phyloP scores from a whole-genome alignment of 176 grass and related monocot species.

The Areca catechu region DNA sequence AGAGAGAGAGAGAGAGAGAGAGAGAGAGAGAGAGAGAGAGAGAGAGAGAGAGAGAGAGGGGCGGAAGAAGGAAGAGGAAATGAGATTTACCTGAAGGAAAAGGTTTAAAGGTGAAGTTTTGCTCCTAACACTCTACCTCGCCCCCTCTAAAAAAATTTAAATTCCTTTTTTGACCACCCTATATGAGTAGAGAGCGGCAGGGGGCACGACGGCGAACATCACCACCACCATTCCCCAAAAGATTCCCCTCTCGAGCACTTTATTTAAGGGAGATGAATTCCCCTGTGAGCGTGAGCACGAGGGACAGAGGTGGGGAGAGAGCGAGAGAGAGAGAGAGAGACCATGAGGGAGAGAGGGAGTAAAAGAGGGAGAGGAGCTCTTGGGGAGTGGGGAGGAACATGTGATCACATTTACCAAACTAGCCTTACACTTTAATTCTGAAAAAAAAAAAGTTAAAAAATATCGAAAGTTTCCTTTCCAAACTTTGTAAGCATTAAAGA shows the following conservation, averaged over 20 bases:
- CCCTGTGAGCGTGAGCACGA: constrained; percentile 1
- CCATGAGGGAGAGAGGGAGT: background rate
- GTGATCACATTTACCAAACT: too few species aligned
- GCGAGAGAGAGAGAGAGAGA: background rate
- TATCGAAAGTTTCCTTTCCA: too few species aligned
- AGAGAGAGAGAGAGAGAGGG: background rate
- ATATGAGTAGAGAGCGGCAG: too few species aligned
- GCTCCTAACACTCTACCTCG: constrained; percentile 6
- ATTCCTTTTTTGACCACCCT: background rate
- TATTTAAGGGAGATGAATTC: constrained; percentile 26
- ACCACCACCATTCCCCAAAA: constrained; percentile 27
- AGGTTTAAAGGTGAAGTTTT: background rate
- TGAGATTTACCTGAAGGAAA: background rate
- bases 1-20: background rate
- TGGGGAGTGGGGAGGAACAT: too few species aligned
- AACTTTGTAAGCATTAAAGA: too few species aligned
- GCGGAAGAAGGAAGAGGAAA: constrained; percentile 3
- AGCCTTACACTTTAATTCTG: too few species aligned
- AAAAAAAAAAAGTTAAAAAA: too few species aligned
- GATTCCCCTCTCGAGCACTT: constrained; percentile 38
- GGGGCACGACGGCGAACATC: background rate
- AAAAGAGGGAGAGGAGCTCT: background rate
- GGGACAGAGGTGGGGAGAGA: background rate
- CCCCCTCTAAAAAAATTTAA: background rate
- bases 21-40: background rate